Percentiles rank a stretch among this genome's conserved stretches.
Evolutionary conservation across 2,329 filamentous ascomycete genomes (phyloP).

Genomic region (Remersonia thermophila): DNA sequence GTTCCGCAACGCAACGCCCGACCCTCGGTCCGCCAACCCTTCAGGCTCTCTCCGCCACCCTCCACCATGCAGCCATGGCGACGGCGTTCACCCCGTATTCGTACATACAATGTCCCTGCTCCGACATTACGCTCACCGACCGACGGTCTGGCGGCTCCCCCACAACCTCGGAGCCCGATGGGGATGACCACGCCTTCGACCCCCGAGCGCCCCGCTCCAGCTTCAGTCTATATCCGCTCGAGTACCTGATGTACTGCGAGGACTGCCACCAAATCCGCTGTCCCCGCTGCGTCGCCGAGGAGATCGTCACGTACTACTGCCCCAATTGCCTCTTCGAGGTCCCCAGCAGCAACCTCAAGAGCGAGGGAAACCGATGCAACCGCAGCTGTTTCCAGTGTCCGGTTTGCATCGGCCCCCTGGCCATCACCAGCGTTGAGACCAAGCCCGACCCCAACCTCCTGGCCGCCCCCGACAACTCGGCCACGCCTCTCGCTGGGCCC

Average conservation of each 20-base stretch:
- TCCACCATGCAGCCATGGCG: constrained; percentile 28
- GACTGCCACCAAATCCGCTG: constrained; percentile 96
- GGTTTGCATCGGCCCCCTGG: constrained; percentile 68
- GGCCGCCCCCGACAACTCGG: constrained; percentile 28
- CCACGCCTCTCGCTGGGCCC: constrained; percentile 34
- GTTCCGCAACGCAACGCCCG: too few relatives aligned
- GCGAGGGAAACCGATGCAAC: constrained; percentile 90
- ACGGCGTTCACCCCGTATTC: constrained; percentile 44
- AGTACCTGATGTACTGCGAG: constrained; percentile 91
- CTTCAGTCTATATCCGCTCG: constrained; percentile 84
- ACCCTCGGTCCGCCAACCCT: too few relatives aligned
- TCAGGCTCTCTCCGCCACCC: not conserved
- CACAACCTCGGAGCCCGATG: constrained; percentile 35
- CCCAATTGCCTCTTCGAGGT: constrained; percentile 94
- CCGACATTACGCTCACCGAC: constrained; percentile 29
- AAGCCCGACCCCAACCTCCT: constrained; percentile 33
- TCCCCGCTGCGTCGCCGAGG: constrained; percentile 79
- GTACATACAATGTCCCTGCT: constrained; percentile 56
- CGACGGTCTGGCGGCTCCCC: constrained; percentile 17
- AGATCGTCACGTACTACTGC: constrained; percentile 91
- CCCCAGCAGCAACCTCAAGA: constrained; percentile 81
- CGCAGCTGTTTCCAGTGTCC: constrained; percentile 95
- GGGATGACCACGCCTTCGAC: constrained; percentile 73
- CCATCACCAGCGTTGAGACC: constrained; percentile 58
- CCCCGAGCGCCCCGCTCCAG: constrained; percentile 73